phyloP scores from a whole-genome alignment of 805 yeast genomes.

The Candida ascalaphidarum region DNA sequence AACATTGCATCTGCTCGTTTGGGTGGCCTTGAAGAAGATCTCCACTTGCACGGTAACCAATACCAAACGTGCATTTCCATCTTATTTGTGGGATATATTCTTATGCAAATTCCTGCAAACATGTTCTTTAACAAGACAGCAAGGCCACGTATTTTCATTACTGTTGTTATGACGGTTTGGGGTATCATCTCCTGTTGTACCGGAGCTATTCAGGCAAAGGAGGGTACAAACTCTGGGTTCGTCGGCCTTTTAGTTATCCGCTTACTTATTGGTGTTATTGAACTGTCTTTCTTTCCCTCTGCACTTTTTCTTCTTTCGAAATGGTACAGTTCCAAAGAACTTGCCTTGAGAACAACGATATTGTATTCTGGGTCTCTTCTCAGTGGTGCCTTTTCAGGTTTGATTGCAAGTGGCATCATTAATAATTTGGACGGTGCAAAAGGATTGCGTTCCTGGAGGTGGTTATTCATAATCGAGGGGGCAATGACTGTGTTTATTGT shows the following conservation, averaged over 20 bases:
- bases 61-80: slow-evolving; percentile 47
- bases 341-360: slow-evolving; percentile 42
- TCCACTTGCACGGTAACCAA: slow-evolving; percentile 32
- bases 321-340: slow-evolving; percentile 46
- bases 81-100: slow-evolving; percentile 40
- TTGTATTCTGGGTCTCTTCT: slow-evolving; percentile 42
- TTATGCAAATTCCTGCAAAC: slow-evolving; percentile 42
- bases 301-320: slow-evolving; percentile 43
- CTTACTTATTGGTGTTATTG: slow-evolving; percentile 38
- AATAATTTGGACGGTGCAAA: slow-evolving; percentile 20
- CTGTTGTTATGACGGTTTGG: slow-evolving; percentile 42
- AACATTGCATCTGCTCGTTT: slow-evolving; percentile 48
- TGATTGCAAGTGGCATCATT: slow-evolving; percentile 47
- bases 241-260: slow-evolving; percentile 39
- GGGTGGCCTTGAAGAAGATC: slow-evolving; percentile 39
- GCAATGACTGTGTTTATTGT: slow-evolving; percentile 39
- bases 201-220: slow-evolving; percentile 39
- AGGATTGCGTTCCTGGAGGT: slow-evolving; percentile 35
- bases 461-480: slow-evolving; percentile 52
- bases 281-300: slow-evolving; percentile 40
- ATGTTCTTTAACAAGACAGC: slow-evolving; percentile 38
- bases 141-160: slow-evolving; percentile 42
- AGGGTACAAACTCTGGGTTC: no score
- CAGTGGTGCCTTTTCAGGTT: slow-evolving; percentile 48
- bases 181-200: slow-evolving; percentile 40